Evolutionary conservation across 768 basidiomycete genomes (phyloP), one percentile per base, ranked within the genome.

Genomic region (Lentinula boryana): DNA sequence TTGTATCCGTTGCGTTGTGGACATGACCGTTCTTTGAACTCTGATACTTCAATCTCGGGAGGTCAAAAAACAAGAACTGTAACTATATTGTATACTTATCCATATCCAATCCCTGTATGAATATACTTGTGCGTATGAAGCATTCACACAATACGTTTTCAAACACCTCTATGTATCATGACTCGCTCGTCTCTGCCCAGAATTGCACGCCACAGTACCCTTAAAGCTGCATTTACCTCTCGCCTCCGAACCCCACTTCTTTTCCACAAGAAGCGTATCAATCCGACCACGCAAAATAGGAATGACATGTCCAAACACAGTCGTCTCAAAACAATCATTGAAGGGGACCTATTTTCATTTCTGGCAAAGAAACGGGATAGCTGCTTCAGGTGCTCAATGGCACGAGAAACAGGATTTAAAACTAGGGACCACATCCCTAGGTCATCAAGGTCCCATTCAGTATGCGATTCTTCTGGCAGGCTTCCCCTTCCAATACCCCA

Each of bases 1-100:
- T 53, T 97, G 95, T 72, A 97, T 99, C 69, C 90, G 96, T 64
- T 95, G 95, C 65, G 91, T 99, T 9, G 91, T 98, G 48, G 87
- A 96, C 72, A 95, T 98, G 95, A 70, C 79, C 61, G 41, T 32
- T 18, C 57, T 58, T 38, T 58, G 46, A 58, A 49, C 31, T 8
- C 4, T 23, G 84, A 68, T 79, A 44, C 27, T 3, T 51, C 35
- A 62, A 51, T 31, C 32, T 36, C 8, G 27, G 27, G 27, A 27
- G 27, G 9, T 7, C 16, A 60, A 16, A 50, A 41, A 61, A 21
- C 40, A 21, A 52, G 36, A 33, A 46, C 23, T 43, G 44, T 64
- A 36, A 31, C 62, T 33, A 43, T 60, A 33, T 12, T 53, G 60
- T 53, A 55, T 33, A 43, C 44, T 57, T 54, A 56, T 43, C 35